These are phyloP conservation scores for Ulmus americana DNA, from an alignment of 331 rosid genomes.

Conservation along the genomic window DNA sequence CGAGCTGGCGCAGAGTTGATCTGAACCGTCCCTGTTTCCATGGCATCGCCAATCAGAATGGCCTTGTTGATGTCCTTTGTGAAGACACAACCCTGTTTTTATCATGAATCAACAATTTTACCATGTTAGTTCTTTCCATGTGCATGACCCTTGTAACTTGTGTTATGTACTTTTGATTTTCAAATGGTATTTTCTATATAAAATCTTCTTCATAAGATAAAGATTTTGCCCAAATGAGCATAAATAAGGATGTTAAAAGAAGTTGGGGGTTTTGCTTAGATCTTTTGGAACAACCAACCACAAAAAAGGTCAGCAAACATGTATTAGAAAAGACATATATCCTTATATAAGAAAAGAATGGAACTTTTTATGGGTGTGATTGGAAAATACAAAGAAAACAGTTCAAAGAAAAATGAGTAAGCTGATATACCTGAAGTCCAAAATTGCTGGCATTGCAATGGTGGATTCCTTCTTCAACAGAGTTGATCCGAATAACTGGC, in stretches of 20 bases:
- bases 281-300: background rate
- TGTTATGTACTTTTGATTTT: too few species aligned
- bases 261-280: background rate
- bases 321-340: slow-evolving; percentile 2
- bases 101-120: slow-evolving; percentile 1
- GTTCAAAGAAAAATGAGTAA: background rate
- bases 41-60: slow-evolving; percentile 81
- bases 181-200: too few species aligned
- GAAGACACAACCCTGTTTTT: slow-evolving; percentile 78
- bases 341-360: background rate
- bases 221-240: background rate
- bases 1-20: slow-evolving; percentile 97
- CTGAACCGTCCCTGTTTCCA: slow-evolving; percentile 97
- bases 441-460: slow-evolving; percentile 97
- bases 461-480: slow-evolving; percentile 89
- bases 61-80: slow-evolving; percentile 92
- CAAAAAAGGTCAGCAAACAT: background rate
- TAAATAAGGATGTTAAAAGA: background rate
- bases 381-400: background rate
- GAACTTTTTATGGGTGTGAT: background rate
- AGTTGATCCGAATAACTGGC: slow-evolving; percentile 72
- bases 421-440: slow-evolving; percentile 71
- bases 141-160: too few species aligned
- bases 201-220: background rate
- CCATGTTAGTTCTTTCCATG: background rate